Conservation (phyloP, 495 filamentous ascomycete genomes). For the Jackrogersella minutella region DNA sequence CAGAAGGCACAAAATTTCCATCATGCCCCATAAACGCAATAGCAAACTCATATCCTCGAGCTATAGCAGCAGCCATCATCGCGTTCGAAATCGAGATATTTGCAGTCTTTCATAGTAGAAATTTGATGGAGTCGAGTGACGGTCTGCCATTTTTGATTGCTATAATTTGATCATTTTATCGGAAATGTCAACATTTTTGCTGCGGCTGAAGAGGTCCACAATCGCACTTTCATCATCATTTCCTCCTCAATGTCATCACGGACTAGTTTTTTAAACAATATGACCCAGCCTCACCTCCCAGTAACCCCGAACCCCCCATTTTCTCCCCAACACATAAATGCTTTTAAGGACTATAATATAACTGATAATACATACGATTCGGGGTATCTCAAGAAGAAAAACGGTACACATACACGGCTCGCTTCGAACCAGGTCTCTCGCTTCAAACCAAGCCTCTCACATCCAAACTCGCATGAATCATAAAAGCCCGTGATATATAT, state of each 20-base stretch:
- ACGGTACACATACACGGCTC: conserved; percentile 9
- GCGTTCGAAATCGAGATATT: neutral
- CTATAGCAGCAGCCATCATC: neutral
- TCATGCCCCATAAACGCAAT: neutral
- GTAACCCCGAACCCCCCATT: too few relatives aligned
- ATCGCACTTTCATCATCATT: neutral
- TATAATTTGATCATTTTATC: neutral
- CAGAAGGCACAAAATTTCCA: neutral
- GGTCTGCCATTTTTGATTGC: neutral
- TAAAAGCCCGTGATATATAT: neutral
- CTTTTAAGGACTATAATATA: neutral
- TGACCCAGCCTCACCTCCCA: too few relatives aligned
- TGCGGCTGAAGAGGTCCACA: neutral
- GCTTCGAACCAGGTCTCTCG: neutral
- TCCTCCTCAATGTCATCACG: neutral
- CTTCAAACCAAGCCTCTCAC: neutral
- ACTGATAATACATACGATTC: conserved; percentile 17
- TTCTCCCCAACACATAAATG: neutral
- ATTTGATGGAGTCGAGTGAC: neutral
- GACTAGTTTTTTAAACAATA: neutral
- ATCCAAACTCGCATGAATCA: neutral
- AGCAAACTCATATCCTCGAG: neutral
- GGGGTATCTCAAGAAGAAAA: conserved; percentile 19
- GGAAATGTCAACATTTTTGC: neutral
- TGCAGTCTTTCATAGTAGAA: neutral